Percentiles rank a stretch among this genome's conserved stretches.
phyloP scores from a whole-genome alignment of 208 protist species.

The Angomonas ambiguus region DNA sequence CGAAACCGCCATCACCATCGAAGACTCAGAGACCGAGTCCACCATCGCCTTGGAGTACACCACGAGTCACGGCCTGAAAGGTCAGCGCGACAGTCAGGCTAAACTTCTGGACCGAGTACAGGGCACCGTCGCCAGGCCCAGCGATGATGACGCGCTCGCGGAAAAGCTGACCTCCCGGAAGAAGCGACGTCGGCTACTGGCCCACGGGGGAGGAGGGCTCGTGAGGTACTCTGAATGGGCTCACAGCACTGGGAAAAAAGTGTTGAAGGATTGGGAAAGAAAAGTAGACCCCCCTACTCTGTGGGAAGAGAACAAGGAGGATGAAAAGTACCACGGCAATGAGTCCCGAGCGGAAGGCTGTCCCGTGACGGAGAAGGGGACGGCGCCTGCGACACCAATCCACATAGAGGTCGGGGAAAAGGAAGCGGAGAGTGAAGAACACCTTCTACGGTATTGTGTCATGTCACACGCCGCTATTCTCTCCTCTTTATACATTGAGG shows the following conservation, averaged over 20 bases:
- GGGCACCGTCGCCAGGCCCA: conserved; percentile 29
- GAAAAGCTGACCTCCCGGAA: neutral
- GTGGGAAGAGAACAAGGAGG: conserved; percentile 22
- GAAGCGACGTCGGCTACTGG: neutral
- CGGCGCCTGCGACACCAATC: conserved; percentile 29
- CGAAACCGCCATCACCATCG: conserved; percentile 43
- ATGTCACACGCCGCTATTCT: conserved; percentile 66
- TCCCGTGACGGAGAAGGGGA: conserved; percentile 48
- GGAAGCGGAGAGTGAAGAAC: conserved; percentile 6
- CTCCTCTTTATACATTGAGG: conserved; percentile 68
- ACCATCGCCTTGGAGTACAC: conserved; percentile 21
- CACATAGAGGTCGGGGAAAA: conserved; percentile 24
- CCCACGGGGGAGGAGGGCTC: neutral
- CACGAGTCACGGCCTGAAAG: conserved; percentile 19
- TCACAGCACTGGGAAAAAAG: neutral
- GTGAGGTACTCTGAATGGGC: neutral
- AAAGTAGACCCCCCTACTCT: conserved; percentile 32
- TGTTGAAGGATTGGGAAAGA: conserved; percentile 24
- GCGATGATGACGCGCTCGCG: conserved; percentile 46
- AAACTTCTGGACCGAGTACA: conserved; percentile 40
- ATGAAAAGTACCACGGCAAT: conserved; percentile 73
- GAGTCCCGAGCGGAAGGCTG: conserved; percentile 55
- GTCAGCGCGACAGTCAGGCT: neutral
- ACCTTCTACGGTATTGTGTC: conserved; percentile 32
- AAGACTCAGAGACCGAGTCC: conserved; percentile 31